Conservation (phyloP, 176 grass and related monocot genomes). For the Juncus effusus region DNA sequence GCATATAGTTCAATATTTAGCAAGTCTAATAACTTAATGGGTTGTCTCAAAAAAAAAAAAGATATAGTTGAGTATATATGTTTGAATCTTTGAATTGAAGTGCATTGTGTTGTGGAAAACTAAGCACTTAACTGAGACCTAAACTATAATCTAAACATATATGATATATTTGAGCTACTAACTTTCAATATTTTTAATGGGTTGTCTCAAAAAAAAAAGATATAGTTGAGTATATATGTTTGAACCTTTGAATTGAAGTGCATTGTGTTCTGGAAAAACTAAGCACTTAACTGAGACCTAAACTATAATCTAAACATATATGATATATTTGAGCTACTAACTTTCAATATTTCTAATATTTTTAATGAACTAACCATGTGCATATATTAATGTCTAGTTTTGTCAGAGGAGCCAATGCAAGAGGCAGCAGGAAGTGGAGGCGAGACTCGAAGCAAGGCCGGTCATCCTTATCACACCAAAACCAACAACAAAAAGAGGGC, state of each 20-base stretch:
- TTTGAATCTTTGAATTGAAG: too few relatives aligned
- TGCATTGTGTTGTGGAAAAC: background rate
- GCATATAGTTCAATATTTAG: too few relatives aligned
- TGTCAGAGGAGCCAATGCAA: slow-evolving; percentile 51
- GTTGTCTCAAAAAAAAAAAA: too few relatives aligned
- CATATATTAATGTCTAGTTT: slow-evolving; percentile 19
- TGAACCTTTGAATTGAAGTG: too few relatives aligned
- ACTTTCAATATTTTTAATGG: background rate
- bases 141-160: background rate
- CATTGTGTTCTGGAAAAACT: background rate
- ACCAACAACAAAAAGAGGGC: slow-evolving; percentile 3
- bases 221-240: too few relatives aligned
- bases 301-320: background rate
- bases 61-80: too few relatives aligned
- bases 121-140: background rate
- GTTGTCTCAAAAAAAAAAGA: too few relatives aligned
- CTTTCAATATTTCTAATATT: background rate
- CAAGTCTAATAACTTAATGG: too few relatives aligned
- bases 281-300: background rate
- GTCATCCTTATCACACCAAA: background rate
- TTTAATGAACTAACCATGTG: background rate
- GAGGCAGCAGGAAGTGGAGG: slow-evolving; percentile 26
- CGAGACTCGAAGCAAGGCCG: slow-evolving; percentile 15
- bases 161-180: background rate
- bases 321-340: background rate